These are phyloP conservation scores for Flaveria bidentis DNA, from an alignment of 129 eudicot species.

Conservation along the genomic window DNA sequence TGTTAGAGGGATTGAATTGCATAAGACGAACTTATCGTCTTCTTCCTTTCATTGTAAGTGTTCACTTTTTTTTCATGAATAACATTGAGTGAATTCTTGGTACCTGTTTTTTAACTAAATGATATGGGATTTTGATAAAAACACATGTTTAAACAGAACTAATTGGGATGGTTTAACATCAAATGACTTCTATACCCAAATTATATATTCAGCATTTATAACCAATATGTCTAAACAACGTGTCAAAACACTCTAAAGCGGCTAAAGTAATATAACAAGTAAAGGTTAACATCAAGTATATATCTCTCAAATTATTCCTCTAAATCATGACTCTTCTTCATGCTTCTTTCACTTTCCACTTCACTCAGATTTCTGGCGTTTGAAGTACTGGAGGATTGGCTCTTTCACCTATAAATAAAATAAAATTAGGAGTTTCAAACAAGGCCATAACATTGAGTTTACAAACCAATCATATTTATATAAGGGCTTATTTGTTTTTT, in stretches of 20 bases:
- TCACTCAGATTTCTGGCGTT: conserved; percentile 73
- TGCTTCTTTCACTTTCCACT: not conserved
- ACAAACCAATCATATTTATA: too few species aligned
- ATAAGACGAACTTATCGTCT: too few species aligned
- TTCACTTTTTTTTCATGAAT: too few species aligned
- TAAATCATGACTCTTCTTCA: conserved; percentile 7
- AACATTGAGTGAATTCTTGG: too few species aligned
- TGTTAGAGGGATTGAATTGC: too few species aligned
- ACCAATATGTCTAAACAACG: not conserved
- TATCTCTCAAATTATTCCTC: not conserved
- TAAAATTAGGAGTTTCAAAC: not conserved
- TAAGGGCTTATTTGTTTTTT: too few species aligned
- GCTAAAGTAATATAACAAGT: not conserved
- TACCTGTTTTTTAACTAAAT: too few species aligned
- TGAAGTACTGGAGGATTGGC: conserved; percentile 72
- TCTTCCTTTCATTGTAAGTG: too few species aligned
- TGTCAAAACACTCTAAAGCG: not conserved
- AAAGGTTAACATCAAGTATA: not conserved
- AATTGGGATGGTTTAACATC: too few species aligned
- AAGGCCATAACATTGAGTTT: not conserved
- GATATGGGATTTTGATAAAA: too few species aligned
- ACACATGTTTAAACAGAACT: too few species aligned
- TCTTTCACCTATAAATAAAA: conserved; percentile 66
- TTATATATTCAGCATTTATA: not conserved
- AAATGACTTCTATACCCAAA: too few species aligned